Evolutionary conservation across 352 stramenopile species (phyloP).

Genomic region (Elongisporangium prolatum): DNA sequence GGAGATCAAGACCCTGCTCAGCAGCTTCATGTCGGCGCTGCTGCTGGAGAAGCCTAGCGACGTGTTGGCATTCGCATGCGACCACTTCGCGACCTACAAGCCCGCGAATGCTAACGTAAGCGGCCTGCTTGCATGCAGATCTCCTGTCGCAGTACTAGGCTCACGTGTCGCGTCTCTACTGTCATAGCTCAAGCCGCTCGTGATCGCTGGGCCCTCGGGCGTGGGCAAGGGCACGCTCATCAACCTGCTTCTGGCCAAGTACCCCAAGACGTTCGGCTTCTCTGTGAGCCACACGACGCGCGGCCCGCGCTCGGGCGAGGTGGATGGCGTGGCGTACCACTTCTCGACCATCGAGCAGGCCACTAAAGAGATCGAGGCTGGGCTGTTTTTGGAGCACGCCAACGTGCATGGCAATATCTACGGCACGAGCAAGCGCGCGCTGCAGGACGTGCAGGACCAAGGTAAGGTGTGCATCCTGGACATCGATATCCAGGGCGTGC

Average conservation of each 20-base stretch:
- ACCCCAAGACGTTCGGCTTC: conserved; percentile 91
- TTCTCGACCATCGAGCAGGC: conserved; percentile 94
- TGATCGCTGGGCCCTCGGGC: conserved; percentile 89
- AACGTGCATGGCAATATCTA: conserved; percentile 98
- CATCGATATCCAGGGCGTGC: conserved; percentile 98
- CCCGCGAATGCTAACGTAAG: conserved; percentile 38
- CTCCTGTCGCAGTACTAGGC: neutral
- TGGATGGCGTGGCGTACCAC: conserved; percentile 96
- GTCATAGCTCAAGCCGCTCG: conserved; percentile 67
- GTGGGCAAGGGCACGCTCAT: conserved; percentile 97
- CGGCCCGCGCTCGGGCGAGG: conserved; percentile 89
- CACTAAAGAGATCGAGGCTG: conserved; percentile 90
- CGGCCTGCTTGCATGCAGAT: neutral
- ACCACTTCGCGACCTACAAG: conserved; percentile 78
- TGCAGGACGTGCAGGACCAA: conserved; percentile 89
- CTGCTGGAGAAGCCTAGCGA: conserved; percentile 85
- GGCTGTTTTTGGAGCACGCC: conserved; percentile 97
- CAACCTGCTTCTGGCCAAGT: conserved; percentile 85
- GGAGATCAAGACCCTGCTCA: conserved; percentile 89
- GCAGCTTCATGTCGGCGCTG: conserved; percentile 82
- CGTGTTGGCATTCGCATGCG: conserved; percentile 71
- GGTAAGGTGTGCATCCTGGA: conserved; percentile 98
- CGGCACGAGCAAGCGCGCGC: conserved; percentile 91
- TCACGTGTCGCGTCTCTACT: conserved; percentile 1
- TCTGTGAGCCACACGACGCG: conserved; percentile 98